Evolutionary conservation across 345 rosid genomes (phyloP).

Genomic region (Fremontodendron californicum): DNA sequence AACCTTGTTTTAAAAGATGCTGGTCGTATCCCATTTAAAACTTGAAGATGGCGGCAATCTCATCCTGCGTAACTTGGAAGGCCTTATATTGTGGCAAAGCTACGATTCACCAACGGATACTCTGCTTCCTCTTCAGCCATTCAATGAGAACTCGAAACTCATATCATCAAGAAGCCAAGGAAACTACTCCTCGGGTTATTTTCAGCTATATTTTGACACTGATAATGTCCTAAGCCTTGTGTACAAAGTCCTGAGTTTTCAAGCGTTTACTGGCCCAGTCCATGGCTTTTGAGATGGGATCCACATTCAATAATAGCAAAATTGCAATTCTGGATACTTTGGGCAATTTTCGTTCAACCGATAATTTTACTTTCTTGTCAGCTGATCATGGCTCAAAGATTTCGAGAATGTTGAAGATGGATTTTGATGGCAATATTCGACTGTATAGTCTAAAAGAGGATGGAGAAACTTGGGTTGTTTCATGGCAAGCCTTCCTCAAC

Average conservation of each 20-base stretch:
- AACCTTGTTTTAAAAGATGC: conserved; percentile 21
- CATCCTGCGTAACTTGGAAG: not conserved
- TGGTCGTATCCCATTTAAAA: not conserved
- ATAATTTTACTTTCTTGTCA: not conserved
- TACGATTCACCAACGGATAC: conserved; percentile 31
- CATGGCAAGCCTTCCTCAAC: conserved; percentile 23
- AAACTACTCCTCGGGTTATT: conserved; percentile 24
- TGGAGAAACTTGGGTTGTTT: conserved; percentile 13
- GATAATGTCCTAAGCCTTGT: conserved; percentile 25
- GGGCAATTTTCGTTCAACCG: conserved; percentile 26
- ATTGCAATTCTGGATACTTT: conserved; percentile 16
- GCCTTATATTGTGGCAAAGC: conserved; percentile 25
- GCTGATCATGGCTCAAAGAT: conserved; percentile 17
- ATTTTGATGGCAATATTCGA: conserved; percentile 32
- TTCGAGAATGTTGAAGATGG: conserved; percentile 25
- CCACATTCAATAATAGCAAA: conserved; percentile 19
- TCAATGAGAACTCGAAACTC: conserved; percentile 13
- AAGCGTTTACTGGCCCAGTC: conserved; percentile 29
- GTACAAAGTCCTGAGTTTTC: conserved; percentile 13
- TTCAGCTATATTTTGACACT: conserved; percentile 22
- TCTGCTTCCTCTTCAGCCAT: conserved; percentile 27
- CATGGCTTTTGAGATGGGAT: conserved; percentile 2
- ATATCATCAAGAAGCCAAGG: conserved; percentile 14
- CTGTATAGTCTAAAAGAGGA: conserved; percentile 15
- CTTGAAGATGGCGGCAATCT: conserved; percentile 35